Conservation (phyloP, 495 filamentous ascomycete genomes). For the Penicillium canariense region DNA sequence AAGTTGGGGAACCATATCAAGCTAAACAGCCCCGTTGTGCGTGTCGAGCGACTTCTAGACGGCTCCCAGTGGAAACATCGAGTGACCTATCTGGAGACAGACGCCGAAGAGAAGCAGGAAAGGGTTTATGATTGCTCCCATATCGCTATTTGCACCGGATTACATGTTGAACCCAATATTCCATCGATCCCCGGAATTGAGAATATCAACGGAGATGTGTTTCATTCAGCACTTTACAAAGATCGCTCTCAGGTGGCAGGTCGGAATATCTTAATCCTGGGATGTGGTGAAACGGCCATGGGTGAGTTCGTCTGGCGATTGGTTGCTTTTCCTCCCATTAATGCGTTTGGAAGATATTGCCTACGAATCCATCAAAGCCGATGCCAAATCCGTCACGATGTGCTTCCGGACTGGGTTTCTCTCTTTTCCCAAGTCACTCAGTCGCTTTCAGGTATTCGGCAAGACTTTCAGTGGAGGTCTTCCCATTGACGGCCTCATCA, state of each 20-base stretch:
- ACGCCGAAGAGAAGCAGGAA: background rate
- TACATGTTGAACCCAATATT: constrained; percentile 19
- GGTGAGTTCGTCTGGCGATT: constrained; percentile 3
- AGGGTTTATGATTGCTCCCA: constrained; percentile 14
- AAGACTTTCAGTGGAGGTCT: constrained; percentile 17
- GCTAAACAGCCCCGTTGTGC: constrained; percentile 13
- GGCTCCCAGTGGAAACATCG: constrained; percentile 12
- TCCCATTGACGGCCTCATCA: constrained; percentile 18
- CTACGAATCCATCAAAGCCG: constrained; percentile 20
- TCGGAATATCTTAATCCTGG: constrained; percentile 12
- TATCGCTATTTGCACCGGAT: constrained; percentile 18
- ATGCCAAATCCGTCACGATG: constrained; percentile 18
- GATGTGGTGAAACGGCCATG: constrained; percentile 21
- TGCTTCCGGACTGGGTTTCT: constrained; percentile 20
- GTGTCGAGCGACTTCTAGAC: constrained; percentile 2
- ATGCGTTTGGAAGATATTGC: constrained; percentile 11
- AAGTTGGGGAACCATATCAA: constrained; percentile 11
- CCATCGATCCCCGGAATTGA: constrained; percentile 17
- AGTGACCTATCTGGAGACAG: constrained; percentile 11
- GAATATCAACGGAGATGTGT: constrained; percentile 15
- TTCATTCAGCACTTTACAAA: constrained; percentile 20
- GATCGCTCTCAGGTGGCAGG: constrained; percentile 13
- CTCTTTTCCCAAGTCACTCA: constrained; percentile 17
- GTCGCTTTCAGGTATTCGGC: constrained; percentile 16
- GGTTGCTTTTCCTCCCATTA: background rate